Conservation (phyloP, 2,329 filamentous ascomycete genomes). For the Fusarium armeniacum region DNA sequence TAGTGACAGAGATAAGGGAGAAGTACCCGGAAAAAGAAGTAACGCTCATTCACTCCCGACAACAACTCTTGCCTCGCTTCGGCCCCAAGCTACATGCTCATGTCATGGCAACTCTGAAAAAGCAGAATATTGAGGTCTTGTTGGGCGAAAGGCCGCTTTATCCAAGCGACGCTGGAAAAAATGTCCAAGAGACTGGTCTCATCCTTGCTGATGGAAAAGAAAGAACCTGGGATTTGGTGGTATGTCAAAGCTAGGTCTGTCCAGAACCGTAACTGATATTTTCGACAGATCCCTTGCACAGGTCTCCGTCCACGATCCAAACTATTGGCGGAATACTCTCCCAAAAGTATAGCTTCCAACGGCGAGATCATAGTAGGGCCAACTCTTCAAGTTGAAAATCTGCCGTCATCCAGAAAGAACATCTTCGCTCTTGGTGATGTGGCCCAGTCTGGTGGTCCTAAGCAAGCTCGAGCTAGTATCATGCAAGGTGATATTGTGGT, state of each 20-base stretch:
- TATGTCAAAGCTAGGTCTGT: neutral
- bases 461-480: constrained; percentile 30
- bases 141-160: constrained; percentile 13
- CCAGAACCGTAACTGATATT: fast-evolving
- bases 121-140: constrained; percentile 7
- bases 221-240: constrained; percentile 25
- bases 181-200: neutral
- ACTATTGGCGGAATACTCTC: neutral
- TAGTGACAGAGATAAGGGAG: constrained; percentile 26
- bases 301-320: constrained; percentile 30
- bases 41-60: constrained; percentile 28
- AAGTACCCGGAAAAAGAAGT: constrained; percentile 21
- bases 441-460: constrained; percentile 25
- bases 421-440: constrained; percentile 34
- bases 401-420: neutral
- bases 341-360: constrained; percentile 10
- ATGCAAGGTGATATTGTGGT: constrained; percentile 25
- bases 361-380: constrained; percentile 23
- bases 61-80: constrained; percentile 27
- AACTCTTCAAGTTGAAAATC: constrained; percentile 19
- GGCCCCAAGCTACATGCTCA: constrained; percentile 15
- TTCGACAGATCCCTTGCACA: constrained; percentile 32
- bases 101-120: neutral
- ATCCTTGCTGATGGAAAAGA: neutral
- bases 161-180: neutral